phyloP scores from a whole-genome alignment of 2,329 filamentous ascomycete species.

The Acrodontium crateriforme region DNA sequence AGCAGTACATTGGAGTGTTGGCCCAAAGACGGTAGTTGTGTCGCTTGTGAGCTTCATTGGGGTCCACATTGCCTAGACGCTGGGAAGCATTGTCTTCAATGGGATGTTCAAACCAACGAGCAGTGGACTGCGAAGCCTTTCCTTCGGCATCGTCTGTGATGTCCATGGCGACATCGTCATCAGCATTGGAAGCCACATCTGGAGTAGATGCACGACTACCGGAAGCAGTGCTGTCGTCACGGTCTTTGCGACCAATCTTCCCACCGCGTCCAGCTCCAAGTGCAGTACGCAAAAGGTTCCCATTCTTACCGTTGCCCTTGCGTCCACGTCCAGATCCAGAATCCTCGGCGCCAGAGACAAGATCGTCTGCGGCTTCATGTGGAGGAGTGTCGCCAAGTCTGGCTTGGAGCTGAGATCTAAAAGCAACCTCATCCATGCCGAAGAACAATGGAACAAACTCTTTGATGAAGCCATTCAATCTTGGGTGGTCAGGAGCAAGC shows the following conservation, averaged over 20 bases:
- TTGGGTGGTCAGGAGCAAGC: conserved; percentile 29
- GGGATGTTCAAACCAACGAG: conserved; percentile 50
- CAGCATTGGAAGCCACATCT: conserved; percentile 61
- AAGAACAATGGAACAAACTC: conserved; percentile 39
- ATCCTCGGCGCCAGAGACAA: conserved; percentile 50
- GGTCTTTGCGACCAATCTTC: conserved; percentile 55
- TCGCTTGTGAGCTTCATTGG: conserved; percentile 68
- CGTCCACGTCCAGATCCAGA: conserved; percentile 56
- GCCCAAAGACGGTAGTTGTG: conserved; percentile 80
- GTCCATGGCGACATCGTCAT: conserved; percentile 54
- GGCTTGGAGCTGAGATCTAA: conserved; percentile 51
- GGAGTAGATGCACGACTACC: conserved; percentile 83
- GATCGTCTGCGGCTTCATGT: conserved; percentile 65
- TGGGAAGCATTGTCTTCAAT: conserved; percentile 39
- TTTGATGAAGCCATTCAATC: conserved; percentile 32
- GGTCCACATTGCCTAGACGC: conserved; percentile 46
- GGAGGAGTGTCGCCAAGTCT: conserved; percentile 44
- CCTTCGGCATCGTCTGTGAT: conserved; percentile 10
- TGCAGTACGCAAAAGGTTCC: conserved; percentile 68
- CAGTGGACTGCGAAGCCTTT: conserved; percentile 45
- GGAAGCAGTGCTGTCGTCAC: conserved; percentile 64
- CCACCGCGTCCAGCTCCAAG: conserved; percentile 61
- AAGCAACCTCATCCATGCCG: conserved; percentile 37
- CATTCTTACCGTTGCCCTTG: conserved; percentile 53
- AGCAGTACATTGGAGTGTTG: conserved; percentile 84